A percentile compares a stretch with the other conserved stretches of the same genome.
Conservation (phyloP, 164 flowering plant genomes). For the Umbilicus rupestris region DNA sequence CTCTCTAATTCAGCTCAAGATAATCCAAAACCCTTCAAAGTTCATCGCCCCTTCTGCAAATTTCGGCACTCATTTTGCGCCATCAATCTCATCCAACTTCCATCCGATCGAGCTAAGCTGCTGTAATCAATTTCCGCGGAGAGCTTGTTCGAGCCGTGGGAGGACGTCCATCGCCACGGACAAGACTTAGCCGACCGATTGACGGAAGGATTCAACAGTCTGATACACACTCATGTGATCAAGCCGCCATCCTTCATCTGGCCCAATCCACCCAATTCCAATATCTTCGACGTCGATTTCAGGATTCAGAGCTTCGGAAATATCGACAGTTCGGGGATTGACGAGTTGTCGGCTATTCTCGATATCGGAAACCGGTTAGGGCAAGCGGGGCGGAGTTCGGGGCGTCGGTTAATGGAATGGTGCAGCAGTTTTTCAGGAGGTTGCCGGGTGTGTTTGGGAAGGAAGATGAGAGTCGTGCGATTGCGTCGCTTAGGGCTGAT, state of each 20-base stretch:
- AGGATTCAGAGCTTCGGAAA: constrained; percentile 30
- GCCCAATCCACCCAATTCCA: constrained; percentile 49
- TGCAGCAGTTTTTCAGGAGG: constrained; percentile 63
- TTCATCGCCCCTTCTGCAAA: too few relatives aligned
- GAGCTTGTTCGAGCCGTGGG: constrained; percentile 95
- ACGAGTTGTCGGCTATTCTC: constrained; percentile 70
- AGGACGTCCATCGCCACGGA: constrained; percentile 90
- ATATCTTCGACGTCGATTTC: constrained; percentile 55
- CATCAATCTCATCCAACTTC: too few relatives aligned
- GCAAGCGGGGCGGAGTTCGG: constrained; percentile 90
- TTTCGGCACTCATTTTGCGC: too few relatives aligned
- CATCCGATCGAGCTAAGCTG: background rate
- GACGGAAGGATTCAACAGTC: constrained; percentile 70
- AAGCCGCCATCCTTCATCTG: constrained; percentile 59
- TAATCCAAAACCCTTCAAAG: too few relatives aligned
- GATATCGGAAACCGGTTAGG: constrained; percentile 83
- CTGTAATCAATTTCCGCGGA: constrained; percentile 53
- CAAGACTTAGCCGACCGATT: constrained; percentile 80
- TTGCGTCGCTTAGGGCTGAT: constrained; percentile 21
- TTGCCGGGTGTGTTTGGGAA: constrained; percentile 58
- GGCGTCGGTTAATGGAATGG: constrained; percentile 61
- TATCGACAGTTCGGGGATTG: constrained; percentile 28
- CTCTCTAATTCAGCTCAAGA: too few relatives aligned
- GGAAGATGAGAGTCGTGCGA: constrained; percentile 17
- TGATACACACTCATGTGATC: constrained; percentile 52